phyloP scores from a whole-genome alignment of 768 basidiomycete genomes.

The Calocera cornea region DNA sequence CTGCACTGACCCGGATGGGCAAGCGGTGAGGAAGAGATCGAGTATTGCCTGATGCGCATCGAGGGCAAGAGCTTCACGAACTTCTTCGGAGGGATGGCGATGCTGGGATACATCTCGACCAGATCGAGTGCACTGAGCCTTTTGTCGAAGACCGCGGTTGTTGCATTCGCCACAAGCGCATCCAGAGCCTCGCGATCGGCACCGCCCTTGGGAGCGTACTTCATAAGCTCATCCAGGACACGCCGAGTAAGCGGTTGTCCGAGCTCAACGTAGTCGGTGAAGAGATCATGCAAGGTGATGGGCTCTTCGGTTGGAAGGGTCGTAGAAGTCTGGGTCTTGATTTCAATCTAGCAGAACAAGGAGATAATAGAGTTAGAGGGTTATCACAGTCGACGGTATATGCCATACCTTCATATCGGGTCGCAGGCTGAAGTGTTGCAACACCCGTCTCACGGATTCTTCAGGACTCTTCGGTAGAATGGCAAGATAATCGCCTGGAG shows the following conservation, averaged over 20 bases:
- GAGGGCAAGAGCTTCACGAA: constrained; percentile 34
- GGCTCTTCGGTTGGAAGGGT: constrained; percentile 31
- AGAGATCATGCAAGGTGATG: constrained; percentile 27
- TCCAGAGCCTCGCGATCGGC: constrained; percentile 22
- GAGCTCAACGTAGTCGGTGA: constrained; percentile 36
- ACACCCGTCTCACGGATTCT: not conserved
- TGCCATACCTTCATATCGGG: not conserved
- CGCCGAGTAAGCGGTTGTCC: constrained; percentile 35
- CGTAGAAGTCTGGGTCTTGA: constrained; percentile 21
- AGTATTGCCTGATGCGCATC: constrained; percentile 39
- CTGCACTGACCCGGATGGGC: constrained; percentile 31
- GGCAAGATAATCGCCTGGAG: constrained; percentile 12
- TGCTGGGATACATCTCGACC: constrained; percentile 28
- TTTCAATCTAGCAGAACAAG: not conserved
- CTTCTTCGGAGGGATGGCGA: constrained; percentile 27
- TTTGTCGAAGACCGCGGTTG: constrained; percentile 25
- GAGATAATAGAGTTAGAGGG: not conserved
- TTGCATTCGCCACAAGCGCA: constrained; percentile 24
- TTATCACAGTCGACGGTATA: not conserved
- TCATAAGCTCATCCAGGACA: constrained; percentile 27
- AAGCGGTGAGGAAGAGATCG: constrained; percentile 38
- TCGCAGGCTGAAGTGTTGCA: not conserved
- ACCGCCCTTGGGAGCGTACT: constrained; percentile 18
- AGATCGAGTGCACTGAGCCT: constrained; percentile 33
- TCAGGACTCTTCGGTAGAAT: constrained; percentile 3